Conservation (phyloP, 2,329 filamentous ascomycete genomes). For the Fusarium haematococcum region DNA sequence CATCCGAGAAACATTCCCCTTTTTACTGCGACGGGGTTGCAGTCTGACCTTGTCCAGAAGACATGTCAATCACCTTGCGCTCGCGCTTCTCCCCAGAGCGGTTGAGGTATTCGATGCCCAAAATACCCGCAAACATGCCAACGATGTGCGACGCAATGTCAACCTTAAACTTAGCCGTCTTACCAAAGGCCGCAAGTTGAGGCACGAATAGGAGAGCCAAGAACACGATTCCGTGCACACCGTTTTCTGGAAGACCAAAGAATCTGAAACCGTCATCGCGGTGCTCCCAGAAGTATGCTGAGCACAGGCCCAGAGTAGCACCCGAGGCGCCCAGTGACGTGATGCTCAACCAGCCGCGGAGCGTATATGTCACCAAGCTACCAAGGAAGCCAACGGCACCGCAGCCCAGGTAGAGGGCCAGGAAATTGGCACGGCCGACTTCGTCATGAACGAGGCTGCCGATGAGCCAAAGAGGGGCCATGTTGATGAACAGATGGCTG, state of each 20-base stretch:
- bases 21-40: not conserved
- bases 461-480: constrained; percentile 73
- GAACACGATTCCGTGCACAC: constrained; percentile 66
- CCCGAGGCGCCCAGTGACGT: constrained; percentile 76
- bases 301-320: constrained; percentile 69
- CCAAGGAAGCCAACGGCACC: constrained; percentile 69
- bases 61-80: constrained; percentile 35
- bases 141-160: constrained; percentile 66
- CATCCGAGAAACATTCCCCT: not conserved
- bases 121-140: constrained; percentile 61
- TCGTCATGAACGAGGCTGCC: constrained; percentile 77
- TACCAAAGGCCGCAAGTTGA: constrained; percentile 62
- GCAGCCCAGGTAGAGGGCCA: constrained; percentile 73
- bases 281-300: constrained; percentile 72
- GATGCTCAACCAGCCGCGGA: constrained; percentile 57
- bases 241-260: constrained; percentile 68
- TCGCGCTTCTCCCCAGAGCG: constrained; percentile 26
- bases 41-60: not conserved
- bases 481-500: constrained; percentile 73
- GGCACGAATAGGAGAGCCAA: constrained; percentile 63
- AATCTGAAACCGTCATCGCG: constrained; percentile 67
- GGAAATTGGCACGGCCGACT: constrained; percentile 74
- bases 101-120: constrained; percentile 53
- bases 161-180: constrained; percentile 54
- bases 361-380: constrained; percentile 65